Percentiles rank a stretch among this genome's conserved stretches.
Evolutionary conservation across 352 stramenopile species (phyloP).

Genomic region (Globisporangium cystogenes): DNA sequence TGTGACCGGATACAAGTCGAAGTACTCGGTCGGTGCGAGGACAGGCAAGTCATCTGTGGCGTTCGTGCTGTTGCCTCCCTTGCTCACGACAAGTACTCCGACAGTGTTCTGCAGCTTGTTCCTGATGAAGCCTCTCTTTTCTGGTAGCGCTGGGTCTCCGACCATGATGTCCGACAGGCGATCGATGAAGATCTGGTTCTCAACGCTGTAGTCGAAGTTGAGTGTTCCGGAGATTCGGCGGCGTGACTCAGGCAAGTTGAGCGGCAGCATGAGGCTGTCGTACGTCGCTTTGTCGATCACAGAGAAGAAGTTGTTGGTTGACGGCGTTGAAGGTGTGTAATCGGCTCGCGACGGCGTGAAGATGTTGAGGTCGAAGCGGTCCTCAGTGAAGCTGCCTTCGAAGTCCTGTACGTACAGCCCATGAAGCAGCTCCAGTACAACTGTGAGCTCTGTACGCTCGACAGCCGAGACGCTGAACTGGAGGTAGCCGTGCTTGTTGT

Average conservation of each 20-base stretch:
- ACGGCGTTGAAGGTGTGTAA: slow-evolving; percentile 49
- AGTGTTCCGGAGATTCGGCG: slow-evolving; percentile 45
- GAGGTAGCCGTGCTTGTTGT: slow-evolving; percentile 94
- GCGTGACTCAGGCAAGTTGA: slow-evolving; percentile 90
- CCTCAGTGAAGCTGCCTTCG: slow-evolving; percentile 53
- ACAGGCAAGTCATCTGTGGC: slow-evolving; percentile 10
- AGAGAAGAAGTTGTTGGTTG: slow-evolving; percentile 70
- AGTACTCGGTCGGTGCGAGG: slow-evolving; percentile 47
- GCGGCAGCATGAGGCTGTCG: slow-evolving; percentile 82
- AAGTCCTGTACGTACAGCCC: slow-evolving; percentile 93
- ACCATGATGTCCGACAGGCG: slow-evolving; percentile 91
- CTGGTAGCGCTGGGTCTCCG: slow-evolving; percentile 67
- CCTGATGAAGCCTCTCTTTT: slow-evolving; percentile 45
- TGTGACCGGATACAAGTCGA: slow-evolving; percentile 37
- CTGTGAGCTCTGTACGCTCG: slow-evolving; percentile 76
- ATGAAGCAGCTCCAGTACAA: slow-evolving; percentile 92
- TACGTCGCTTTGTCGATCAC: slow-evolving; percentile 82
- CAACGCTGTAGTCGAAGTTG: slow-evolving; percentile 63
- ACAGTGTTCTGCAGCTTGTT: slow-evolving; percentile 62
- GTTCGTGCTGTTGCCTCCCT: slow-evolving; percentile 7
- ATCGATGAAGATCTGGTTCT: slow-evolving; percentile 85
- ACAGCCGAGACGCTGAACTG: slow-evolving; percentile 89
- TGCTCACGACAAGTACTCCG: slow-evolving; percentile 16
- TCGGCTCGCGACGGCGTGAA: slow-evolving; percentile 84
- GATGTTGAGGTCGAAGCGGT: slow-evolving; percentile 85